phyloP scores from a whole-genome alignment of 1,284 basidiomycete species.

The Cryptococcus maquisensis region DNA sequence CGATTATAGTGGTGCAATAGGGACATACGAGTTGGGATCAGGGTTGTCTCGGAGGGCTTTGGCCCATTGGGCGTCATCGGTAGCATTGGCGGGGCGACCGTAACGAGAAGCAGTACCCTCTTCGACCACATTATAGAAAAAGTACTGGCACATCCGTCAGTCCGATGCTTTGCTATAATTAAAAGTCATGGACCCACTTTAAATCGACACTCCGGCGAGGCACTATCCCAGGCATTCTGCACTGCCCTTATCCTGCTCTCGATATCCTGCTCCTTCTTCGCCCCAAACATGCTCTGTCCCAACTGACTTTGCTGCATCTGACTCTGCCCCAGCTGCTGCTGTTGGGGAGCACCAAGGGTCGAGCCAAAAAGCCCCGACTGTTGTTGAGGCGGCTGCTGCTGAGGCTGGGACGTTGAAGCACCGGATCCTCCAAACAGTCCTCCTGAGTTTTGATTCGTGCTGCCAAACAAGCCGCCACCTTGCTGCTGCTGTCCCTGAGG shows the following conservation, averaged over 20 bases:
- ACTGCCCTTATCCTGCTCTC: constrained; percentile 64
- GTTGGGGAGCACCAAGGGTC: background rate
- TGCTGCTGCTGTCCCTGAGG: constrained; percentile 5
- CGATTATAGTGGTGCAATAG: background rate
- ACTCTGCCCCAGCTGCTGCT: background rate
- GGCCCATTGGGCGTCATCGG: constrained; percentile 72
- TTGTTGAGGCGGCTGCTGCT: constrained; percentile 9
- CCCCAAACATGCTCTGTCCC: constrained; percentile 8
- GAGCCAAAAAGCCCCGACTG: constrained; percentile 6
- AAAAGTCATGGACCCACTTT: constrained; percentile 56
- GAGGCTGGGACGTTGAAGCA: constrained; percentile 5
- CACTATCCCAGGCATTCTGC: constrained; percentile 67
- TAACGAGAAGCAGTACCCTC: constrained; percentile 65
- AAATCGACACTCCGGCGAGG: constrained; percentile 69
- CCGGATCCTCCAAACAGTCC: constrained; percentile 12
- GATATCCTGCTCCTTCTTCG: constrained; percentile 50
- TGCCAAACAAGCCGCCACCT: constrained; percentile 39
- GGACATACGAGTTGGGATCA: constrained; percentile 55
- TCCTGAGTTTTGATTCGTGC: background rate
- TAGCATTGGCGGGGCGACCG: constrained; percentile 67
- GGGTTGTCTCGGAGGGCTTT: constrained; percentile 77
- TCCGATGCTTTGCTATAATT: background rate
- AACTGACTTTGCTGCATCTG: background rate
- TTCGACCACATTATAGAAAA: constrained; percentile 84
- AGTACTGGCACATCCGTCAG: constrained; percentile 55